These are phyloP conservation scores for Juglanconis oblonga DNA, from an alignment of 2,329 filamentous ascomycete genomes.

Conservation along the genomic window DNA sequence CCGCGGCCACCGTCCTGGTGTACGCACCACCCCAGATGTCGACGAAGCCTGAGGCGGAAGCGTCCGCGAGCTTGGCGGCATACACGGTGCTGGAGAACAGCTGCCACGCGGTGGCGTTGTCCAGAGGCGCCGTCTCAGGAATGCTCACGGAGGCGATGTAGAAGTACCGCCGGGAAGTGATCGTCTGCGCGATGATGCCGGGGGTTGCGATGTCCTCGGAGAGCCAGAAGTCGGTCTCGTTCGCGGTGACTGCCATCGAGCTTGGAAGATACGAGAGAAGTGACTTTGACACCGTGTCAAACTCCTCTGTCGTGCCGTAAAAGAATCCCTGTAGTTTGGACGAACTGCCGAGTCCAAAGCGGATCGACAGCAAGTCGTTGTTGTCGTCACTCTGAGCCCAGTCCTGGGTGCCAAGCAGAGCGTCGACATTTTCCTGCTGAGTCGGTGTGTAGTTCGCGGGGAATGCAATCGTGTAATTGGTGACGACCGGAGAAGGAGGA, in stretches of 20 bases:
- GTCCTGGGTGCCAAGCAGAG: constrained; percentile 1
- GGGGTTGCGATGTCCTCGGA: constrained; percentile 3
- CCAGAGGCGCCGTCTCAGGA: not conserved
- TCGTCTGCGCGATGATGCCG: not conserved
- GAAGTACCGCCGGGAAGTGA: constrained; percentile 6
- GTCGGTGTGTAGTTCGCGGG: not conserved
- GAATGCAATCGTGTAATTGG: constrained; percentile 8
- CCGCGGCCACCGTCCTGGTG: constrained; percentile 1
- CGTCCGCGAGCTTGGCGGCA: constrained; percentile 4
- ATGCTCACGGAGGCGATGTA: constrained; percentile 11
- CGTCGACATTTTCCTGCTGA: constrained; percentile 8
- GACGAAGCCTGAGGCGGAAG: not conserved
- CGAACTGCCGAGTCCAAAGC: constrained; percentile 1
- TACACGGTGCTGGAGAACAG: constrained; percentile 8
- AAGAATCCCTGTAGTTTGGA: constrained; percentile 7
- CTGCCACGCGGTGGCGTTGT: constrained; percentile 9
- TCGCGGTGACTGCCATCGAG: not conserved
- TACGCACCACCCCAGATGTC: constrained; percentile 7
- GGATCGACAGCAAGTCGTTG: constrained; percentile 8
- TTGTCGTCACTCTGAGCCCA: constrained; percentile 9
- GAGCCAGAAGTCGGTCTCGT: constrained; percentile 4
- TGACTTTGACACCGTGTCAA: not conserved
- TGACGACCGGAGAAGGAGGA: not conserved
- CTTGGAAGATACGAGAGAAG: not conserved
- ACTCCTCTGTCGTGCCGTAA: constrained; percentile 5